Evolutionary conservation across 2,329 filamentous ascomycete species (phyloP).

Genomic region (Talaromyces funiculosus): DNA sequence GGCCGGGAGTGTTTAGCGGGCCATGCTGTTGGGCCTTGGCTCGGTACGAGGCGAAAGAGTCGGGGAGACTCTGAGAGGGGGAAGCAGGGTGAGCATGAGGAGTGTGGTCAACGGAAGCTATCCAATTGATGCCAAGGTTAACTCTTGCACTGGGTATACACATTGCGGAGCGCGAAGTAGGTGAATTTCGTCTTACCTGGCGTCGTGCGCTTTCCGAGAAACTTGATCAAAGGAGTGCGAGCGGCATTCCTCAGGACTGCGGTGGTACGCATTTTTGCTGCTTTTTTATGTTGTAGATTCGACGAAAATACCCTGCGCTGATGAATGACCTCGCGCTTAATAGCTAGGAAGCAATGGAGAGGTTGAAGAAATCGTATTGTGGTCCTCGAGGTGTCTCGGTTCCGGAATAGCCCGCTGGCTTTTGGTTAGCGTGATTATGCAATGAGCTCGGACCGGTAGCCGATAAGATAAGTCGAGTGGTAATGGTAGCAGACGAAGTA

Average conservation of each 20-base stretch:
- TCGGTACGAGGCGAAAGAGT: conserved; percentile 59
- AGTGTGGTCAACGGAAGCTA: conserved; percentile 48
- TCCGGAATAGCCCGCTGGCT: conserved; percentile 11
- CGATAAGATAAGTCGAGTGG: conserved; percentile 1
- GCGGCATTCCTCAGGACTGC: conserved; percentile 37
- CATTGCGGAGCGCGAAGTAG: not conserved
- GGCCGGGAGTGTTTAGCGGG: conserved; percentile 43
- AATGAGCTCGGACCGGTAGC: not conserved
- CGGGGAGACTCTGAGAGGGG: conserved; percentile 50
- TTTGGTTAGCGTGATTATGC: conserved; percentile 3
- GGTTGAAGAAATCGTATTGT: conserved; percentile 6
- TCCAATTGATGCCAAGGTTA: not conserved
- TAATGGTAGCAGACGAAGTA: not conserved
- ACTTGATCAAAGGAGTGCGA: conserved; percentile 46
- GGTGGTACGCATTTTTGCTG: conserved; percentile 37
- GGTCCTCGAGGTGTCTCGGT: not conserved
- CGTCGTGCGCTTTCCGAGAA: conserved; percentile 43
- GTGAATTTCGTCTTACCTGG: conserved; percentile 34
- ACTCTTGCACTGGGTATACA: not conserved
- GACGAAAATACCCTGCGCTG: conserved; percentile 12
- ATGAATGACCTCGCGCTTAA: conserved; percentile 3
- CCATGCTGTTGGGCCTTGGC: conserved; percentile 61
- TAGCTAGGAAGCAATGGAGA: not conserved
- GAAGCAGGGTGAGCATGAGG: conserved; percentile 56
- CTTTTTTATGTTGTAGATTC: not conserved